Base-by-base conservation (phyloP, 768 basidiomycete species). In the Tylopilus plumbeoviolaceoides region DNA sequence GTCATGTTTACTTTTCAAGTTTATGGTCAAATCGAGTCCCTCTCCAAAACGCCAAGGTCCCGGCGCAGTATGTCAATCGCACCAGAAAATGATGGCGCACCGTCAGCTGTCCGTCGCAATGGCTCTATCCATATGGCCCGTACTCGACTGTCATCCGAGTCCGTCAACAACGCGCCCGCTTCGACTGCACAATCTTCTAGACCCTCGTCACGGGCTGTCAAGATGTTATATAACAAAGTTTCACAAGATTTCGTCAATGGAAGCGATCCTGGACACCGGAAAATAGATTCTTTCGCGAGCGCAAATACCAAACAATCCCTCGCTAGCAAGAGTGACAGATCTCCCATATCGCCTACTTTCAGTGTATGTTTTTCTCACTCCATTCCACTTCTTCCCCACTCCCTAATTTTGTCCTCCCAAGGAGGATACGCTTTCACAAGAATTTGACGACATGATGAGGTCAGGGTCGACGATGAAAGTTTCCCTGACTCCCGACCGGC, bases 401-500 rank as follows among this genome's bases (percentile, higher is more conserved):
- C 43, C 40, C 33, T 54, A 33, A 59, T 45, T 18, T 31, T 23
- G 20, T 48, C 33, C 15, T 46, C 41, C 50, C 56, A 61, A 88
- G 82, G 80, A 83, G 65, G 80, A 65, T 66, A 73, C 57, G 67
- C 79, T 68, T 61, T 75, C 82, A 51, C 85, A 88, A 57, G 90
- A 95, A 67, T 98, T 98, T 68, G 95, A 98, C 70, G 85, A 92
- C 69, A 75, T 98, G 70, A 87, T 98, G 84, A 83, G 82, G 47
- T 92, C 90, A 53, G 82, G 87, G 54, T 78, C 87, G 53, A 98
- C 95, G 18, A 89, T 97, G 88, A 97, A 92, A 67, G 85, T 98
- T 61, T 95, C 93, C 39, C 78, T 97, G 57, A 98, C 95, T 31
- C 95, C 95, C 51, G 93, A 97, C 74, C 80, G 95, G 49, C 76